Evolutionary conservation across 2,329 filamentous ascomycete genomes (phyloP).

Genomic region (Phialocephala sp.): DNA sequence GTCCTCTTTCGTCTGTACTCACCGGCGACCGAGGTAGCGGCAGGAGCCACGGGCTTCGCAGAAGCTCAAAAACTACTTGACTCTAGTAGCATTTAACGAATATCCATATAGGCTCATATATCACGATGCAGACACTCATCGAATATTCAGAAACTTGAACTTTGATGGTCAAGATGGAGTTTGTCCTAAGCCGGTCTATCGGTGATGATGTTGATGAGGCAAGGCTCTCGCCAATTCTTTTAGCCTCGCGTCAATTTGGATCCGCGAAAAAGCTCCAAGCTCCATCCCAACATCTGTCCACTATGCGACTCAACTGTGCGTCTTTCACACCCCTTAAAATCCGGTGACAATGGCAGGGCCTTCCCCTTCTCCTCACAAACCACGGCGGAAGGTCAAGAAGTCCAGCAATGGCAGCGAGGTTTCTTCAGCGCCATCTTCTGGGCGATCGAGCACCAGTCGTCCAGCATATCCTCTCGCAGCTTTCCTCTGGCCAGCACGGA

Average conservation of each 20-base stretch:
- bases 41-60: too few species aligned
- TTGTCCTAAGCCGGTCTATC: too few species aligned
- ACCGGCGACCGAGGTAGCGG: too few species aligned
- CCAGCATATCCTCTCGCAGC: constrained; percentile 90
- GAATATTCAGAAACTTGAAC: too few species aligned
- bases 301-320: background rate
- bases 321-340: background rate
- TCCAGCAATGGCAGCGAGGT: constrained; percentile 46
- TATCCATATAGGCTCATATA: too few species aligned
- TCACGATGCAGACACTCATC: too few species aligned
- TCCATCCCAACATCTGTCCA: constrained; percentile 12
- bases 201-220: background rate
- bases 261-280: constrained; percentile 7
- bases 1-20: too few species aligned
- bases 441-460: constrained; percentile 42
- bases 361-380: constrained; percentile 60
- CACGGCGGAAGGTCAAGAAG: constrained; percentile 63
- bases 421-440: constrained; percentile 25
- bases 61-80: too few species aligned
- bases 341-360: constrained; percentile 54
- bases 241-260: background rate
- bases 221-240: constrained; percentile 1
- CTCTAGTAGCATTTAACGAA: too few species aligned
- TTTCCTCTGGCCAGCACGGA: constrained; percentile 92
- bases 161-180: too few species aligned